These are phyloP conservation scores for Rhodamnia argentea DNA, from an alignment of 345 rosid species.

Conservation along the genomic window DNA sequence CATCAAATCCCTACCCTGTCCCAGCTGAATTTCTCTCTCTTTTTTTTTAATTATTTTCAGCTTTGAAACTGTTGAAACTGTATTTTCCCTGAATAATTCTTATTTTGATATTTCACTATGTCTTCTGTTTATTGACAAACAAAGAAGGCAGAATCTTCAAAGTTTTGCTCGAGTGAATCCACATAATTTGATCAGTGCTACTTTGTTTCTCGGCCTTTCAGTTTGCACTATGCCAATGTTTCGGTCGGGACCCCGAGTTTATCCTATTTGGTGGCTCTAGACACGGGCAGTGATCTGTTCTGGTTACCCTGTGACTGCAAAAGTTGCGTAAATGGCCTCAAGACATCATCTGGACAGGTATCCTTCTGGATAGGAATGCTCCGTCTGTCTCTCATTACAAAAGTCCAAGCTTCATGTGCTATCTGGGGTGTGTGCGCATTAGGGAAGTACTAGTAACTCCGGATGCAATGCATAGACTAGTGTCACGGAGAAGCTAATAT, in stretches of 20 bases:
- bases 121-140: neutral
- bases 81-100: neutral
- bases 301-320: conserved; percentile 92
- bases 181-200: neutral
- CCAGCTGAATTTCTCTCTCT: neutral
- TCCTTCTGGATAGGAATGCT: neutral
- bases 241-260: conserved; percentile 64
- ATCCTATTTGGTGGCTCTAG: conserved; percentile 76
- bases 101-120: neutral
- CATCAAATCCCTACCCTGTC: neutral
- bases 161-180: neutral
- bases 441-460: neutral
- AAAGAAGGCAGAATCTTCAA: neutral
- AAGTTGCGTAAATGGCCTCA: conserved; percentile 38
- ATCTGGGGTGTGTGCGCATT: neutral
- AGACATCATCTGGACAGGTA: conserved; percentile 30
- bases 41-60: neutral
- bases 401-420: neutral
- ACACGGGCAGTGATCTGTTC: conserved; percentile 90
- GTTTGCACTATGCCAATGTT: conserved; percentile 84
- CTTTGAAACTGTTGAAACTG: neutral
- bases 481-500: neutral
- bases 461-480: neutral
- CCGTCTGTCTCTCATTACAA: neutral
- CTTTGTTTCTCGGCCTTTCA: conserved; percentile 13